phyloP scores from a whole-genome alignment of 257 asterid genomes.

The Pogostemon cablin region DNA sequence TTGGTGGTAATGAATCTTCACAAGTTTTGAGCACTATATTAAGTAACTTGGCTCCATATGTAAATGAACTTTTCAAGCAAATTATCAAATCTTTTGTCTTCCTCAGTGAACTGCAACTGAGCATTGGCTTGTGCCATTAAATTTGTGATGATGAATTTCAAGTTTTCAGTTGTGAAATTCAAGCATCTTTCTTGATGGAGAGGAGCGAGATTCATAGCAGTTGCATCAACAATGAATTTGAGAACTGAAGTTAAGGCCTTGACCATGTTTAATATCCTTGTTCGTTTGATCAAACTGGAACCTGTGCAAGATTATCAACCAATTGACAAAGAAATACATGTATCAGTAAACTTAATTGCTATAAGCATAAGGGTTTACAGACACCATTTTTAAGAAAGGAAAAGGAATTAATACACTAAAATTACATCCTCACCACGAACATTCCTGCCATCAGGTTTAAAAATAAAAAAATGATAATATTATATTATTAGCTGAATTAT shows the following conservation, averaged over 20 bases:
- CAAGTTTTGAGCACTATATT: conserved; percentile 51
- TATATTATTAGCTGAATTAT: neutral
- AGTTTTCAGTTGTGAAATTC: conserved; percentile 49
- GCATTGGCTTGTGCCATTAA: conserved; percentile 43
- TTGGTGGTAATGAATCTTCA: conserved; percentile 45
- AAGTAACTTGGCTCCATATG: conserved; percentile 82
- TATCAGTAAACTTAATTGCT: conserved; percentile 7
- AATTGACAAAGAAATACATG: conserved; percentile 7
- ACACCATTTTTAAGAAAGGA: neutral
- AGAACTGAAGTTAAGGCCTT: conserved; percentile 69
- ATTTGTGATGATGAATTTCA: conserved; percentile 53
- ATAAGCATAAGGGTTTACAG: neutral
- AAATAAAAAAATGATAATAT: neutral
- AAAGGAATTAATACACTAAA: neutral
- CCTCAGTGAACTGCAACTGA: conserved; percentile 55
- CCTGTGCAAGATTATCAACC: conserved; percentile 44
- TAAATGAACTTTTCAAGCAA: conserved; percentile 75
- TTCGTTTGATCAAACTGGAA: conserved; percentile 31
- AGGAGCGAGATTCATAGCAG: conserved; percentile 49
- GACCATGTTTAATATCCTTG: conserved; percentile 44
- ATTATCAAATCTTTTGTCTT: conserved; percentile 49
- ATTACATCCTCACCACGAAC: neutral
- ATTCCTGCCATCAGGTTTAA: neutral
- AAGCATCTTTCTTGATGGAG: conserved; percentile 54
- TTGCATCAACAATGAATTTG: conserved; percentile 78